Evolutionary conservation across 192 early-diverging fungal species (phyloP), one percentile per base, ranked within the genome.

Genomic region (Backusella tarrabulga): DNA sequence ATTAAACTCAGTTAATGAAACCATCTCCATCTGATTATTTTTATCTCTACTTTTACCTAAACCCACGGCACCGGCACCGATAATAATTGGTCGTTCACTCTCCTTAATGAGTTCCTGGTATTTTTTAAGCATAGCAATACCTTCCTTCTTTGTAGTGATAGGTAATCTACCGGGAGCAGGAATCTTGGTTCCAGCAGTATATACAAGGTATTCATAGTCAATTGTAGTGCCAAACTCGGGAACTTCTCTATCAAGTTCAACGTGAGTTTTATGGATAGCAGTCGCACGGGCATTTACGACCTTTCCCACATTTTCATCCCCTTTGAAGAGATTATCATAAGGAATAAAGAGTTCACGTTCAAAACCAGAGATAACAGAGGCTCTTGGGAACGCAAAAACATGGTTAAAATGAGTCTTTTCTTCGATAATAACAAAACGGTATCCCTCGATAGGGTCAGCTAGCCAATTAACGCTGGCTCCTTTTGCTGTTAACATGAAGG

Each of bases 21-120:
- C 19, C 34, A 67, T 68, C 12, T 34, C 29, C 17, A 17, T n/a
- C 34, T 34, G 63, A 67, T 50, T 50, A 50, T n/a, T 68, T 35
- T 17, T 46, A 32, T 36, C 12, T 34, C 19, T 52, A 11, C 19
- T 50, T 14, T 74, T 74, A 79, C 77, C 77, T 70, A 94, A 80
- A 40, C 93, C 95, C 9, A 91, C 90, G 15, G 92, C 90, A 21
- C 94, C 94, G 29, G 90, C 94, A 46, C 94, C 94, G 44, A 92
- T 89, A 9, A 95, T 80, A 15, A 94, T 46, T 23, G 93, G 83
- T 34, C 86, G 87, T 54, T 88, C 83, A 9, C 91, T 85, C 34
- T 82, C 71, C 23, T 79, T 80, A 73, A 95, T 90, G 74, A 88
- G 84, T 17, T 86, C 81, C 42, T 90, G 89, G 19, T 79, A 87